Evolutionary conservation across 345 rosid species (phyloP), one percentile per base, ranked within the genome.

Genomic region (Streptanthus diversifolius): DNA sequence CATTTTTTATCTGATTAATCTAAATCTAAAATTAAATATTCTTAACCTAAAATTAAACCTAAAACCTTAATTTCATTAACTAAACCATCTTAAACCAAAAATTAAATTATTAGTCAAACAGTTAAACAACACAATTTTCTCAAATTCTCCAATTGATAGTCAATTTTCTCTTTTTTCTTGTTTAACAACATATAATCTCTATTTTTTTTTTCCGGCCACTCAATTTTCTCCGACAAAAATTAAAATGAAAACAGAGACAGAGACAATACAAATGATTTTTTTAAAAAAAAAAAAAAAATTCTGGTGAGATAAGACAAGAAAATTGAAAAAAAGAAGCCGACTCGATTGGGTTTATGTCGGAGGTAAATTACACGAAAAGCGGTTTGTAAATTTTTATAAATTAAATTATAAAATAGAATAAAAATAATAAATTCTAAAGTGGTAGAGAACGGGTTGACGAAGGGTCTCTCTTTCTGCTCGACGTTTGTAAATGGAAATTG

Each of bases 361-460:
- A 59, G 56, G 32, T 57, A 47, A 66, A n/a, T 53, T 60, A 63
- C 56, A 30, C 10, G 69, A 27, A 61, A 53, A 54, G 82, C 63
- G 55, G 83, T 64, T 75, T 81, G 2, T 14, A 44, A 68, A n/a
- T n/a, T n/a, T n/a, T 59, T 40, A 17, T 3, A 43, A 19, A 63
- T 43, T 19, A 35, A 51, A 30, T 49, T 40, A 13, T 32, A 68
- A 75, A 22, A 15, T 52, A 52, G 53, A n/a, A n/a, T n/a, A n/a
- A n/a, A n/a, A n/a, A n/a, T n/a, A n/a, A 19, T 13, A 61, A 22
- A 66, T 45, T 75, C 62, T 8, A 63, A 73, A 60, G 81, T 75
- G 74, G 65, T 74, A 78, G 84, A 85, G 73, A 72, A n/a, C 79
- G 78, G 70, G 80, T 78, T 62, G 86, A 80, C 80, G 66, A 81